Base-by-base conservation (phyloP, 176 grass and related monocot species). In the Otatea glauca region DNA sequence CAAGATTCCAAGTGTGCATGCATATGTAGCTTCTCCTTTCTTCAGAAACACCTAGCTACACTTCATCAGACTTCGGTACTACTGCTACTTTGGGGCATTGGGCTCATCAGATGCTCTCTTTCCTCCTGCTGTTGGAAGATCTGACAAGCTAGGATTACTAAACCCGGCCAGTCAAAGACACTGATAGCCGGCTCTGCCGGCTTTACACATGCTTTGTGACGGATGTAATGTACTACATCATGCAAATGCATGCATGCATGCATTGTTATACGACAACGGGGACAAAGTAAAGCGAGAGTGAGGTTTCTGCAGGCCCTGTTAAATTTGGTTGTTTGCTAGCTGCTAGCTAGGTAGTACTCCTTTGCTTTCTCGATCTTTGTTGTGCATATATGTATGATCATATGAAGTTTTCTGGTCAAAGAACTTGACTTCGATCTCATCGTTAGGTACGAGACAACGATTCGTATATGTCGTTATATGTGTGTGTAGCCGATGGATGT, bases 121-220 rank as follows among this genome's bases (percentile, higher is more conserved):
- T 6, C 7, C 48, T 51, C 25, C 0, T 53, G 47, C 25, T 53
- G 34, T 79, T 68, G 71, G 68, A 87, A 82, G 79, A 82, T 76
- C 86, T 82, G 79, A 82, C 78, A 76, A 64, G 5, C 48, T 4
- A 68, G 48, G 71, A 44, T 68, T 34, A 75, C 64, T 37, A 53
- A 37, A 24, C 25, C 51, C 63, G 50, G 85, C 51, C 71, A 61
- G 85, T 87, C 85, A 87, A 87, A 87, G 62, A 68, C 38, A 76
- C 50, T 76, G 78, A 68, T 68, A 68, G 48, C 76, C 53, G 23
- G 53, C 67, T 18, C 67, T 1, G 38, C 49, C 78, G 70, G 85
- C 85, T 87, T 87, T 87, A 27, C 48, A 8, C 16, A 11, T 39
- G 29, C 29, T 56, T 38, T 55, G 29, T 47, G 62, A 65, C 34